phyloP scores from a whole-genome alignment of 2,329 filamentous ascomycete genomes.

The Pseudogymnoascus sp. region DNA sequence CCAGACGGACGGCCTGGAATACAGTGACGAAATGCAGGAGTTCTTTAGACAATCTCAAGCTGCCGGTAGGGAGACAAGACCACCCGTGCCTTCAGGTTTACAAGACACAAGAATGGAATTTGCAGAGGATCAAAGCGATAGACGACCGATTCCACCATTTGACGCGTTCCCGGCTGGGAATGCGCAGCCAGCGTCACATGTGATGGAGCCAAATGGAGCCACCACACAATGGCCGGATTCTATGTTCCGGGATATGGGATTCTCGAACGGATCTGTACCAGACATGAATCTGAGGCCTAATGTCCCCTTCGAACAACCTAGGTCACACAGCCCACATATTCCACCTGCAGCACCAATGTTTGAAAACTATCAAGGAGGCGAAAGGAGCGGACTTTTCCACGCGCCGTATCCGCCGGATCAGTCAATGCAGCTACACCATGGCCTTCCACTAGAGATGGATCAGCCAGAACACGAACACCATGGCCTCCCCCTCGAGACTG shows the following conservation, averaged over 20 bases:
- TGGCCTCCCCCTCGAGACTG: not conserved
- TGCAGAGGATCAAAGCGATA: not conserved
- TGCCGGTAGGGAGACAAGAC: not conserved
- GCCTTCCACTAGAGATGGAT: not conserved
- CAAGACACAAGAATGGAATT: not conserved
- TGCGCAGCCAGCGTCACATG: not conserved
- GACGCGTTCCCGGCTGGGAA: not conserved
- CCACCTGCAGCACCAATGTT: not conserved
- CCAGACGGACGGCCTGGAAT: constrained; percentile 33
- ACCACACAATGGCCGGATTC: not conserved
- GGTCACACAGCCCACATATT: not conserved
- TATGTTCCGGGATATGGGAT: constrained; percentile 6
- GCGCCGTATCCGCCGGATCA: constrained; percentile 1
- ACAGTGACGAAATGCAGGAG: constrained; percentile 11
- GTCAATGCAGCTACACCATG: not conserved
- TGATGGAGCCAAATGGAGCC: not conserved
- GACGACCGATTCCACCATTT: not conserved
- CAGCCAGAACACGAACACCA: no score
- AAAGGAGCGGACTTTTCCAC: not conserved
- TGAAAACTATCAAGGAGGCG: not conserved
- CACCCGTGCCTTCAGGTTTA: constrained; percentile 18
- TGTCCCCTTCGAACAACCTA: not conserved
- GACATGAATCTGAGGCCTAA: not conserved
- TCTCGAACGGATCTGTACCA: not conserved
- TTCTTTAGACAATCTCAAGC: constrained; percentile 22